Conservation (phyloP, 148 eudicot genomes). For the Dysphania ambrosioides region DNA sequence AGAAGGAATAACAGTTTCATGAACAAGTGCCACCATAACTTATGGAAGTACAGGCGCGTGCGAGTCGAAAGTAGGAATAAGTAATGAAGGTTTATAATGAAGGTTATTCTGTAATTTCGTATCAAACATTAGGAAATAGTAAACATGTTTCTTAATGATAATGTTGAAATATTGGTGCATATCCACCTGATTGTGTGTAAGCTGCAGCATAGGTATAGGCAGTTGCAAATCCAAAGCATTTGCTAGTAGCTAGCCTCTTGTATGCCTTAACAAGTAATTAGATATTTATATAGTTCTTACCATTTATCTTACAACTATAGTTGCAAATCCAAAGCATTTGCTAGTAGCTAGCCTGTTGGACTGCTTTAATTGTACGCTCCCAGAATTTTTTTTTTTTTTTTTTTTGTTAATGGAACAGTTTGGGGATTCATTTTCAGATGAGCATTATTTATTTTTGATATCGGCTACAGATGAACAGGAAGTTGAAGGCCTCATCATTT, state of each 20-base stretch:
- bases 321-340: too few relatives aligned
- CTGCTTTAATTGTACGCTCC: too few relatives aligned
- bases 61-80: neutral
- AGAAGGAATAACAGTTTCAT: conserved; percentile 30
- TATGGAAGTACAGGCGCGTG: neutral
- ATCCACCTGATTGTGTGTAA: too few relatives aligned
- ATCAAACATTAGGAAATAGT: neutral
- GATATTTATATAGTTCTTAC: too few relatives aligned
- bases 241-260: neutral
- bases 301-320: too few relatives aligned
- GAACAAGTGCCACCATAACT: neutral
- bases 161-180: too few relatives aligned
- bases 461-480: neutral
- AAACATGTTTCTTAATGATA: neutral
- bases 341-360: neutral
- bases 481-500: neutral
- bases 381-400: too few relatives aligned
- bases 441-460: too few relatives aligned
- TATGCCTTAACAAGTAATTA: neutral
- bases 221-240: too few relatives aligned
- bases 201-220: too few relatives aligned
- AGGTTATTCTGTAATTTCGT: neutral
- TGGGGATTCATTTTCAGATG: neutral
- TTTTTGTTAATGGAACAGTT: too few relatives aligned
- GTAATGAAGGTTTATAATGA: neutral